Conservation (phyloP, 2,329 filamentous ascomycete species). For the Rhynchosporium secalis region DNA sequence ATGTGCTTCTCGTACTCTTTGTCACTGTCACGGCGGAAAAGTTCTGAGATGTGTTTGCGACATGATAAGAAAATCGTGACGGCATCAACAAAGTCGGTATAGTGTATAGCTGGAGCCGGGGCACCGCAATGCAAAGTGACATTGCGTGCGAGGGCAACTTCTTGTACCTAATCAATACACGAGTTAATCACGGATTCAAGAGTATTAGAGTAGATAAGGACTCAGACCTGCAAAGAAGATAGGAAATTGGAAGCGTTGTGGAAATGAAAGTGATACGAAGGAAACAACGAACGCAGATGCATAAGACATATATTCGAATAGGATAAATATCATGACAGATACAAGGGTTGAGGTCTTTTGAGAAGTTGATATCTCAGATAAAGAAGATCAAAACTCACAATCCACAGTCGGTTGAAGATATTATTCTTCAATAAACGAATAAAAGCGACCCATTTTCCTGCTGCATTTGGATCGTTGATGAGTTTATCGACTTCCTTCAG, state of each 20-base stretch:
- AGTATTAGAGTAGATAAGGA: too few relatives aligned
- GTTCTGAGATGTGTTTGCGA: slow-evolving; percentile 6
- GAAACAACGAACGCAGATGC: too few relatives aligned
- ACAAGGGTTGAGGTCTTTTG: too few relatives aligned
- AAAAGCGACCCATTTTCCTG: slow-evolving; percentile 19
- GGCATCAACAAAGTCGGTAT: slow-evolving; percentile 25
- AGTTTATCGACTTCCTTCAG: slow-evolving; percentile 19
- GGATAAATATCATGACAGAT: too few relatives aligned
- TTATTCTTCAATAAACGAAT: slow-evolving; percentile 19
- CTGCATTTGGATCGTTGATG: slow-evolving; percentile 8
- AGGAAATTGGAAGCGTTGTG: too few relatives aligned
- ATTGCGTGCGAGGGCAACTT: slow-evolving; percentile 23
- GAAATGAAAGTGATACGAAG: too few relatives aligned
- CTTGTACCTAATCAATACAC: slow-evolving; percentile 14
- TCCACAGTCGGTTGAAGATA: slow-evolving; percentile 24
- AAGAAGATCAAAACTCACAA: not conserved
- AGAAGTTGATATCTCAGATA: too few relatives aligned
- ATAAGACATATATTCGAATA: too few relatives aligned
- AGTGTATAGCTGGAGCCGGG: slow-evolving; percentile 15
- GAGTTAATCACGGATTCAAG: too few relatives aligned
- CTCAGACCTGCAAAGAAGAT: too few relatives aligned
- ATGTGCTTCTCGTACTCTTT: not conserved
- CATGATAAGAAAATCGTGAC: slow-evolving; percentile 23
- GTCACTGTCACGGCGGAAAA: slow-evolving; percentile 9
- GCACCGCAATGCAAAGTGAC: slow-evolving; percentile 38